phyloP scores from a whole-genome alignment of 345 rosid species.

The Eutrema heterophyllum region DNA sequence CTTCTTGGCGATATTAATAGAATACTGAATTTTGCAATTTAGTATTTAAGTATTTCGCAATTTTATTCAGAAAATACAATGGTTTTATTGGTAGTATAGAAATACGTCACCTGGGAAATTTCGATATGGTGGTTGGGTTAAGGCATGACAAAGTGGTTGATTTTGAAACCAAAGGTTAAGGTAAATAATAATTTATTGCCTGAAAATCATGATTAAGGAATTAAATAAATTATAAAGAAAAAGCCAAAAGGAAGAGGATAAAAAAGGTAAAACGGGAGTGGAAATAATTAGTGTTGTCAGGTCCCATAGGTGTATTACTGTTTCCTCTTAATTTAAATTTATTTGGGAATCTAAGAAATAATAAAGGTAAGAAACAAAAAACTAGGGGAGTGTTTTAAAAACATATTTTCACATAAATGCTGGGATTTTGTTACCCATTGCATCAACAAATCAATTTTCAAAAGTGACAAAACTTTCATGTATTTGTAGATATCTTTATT shows the following conservation, averaged over 20 bases:
- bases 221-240: constrained; percentile 19
- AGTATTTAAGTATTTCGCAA: background rate
- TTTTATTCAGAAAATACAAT: background rate
- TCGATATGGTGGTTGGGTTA: constrained; percentile 32
- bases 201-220: constrained; percentile 28
- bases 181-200: constrained; percentile 9
- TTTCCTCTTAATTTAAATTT: constrained; percentile 2
- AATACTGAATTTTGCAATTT: background rate
- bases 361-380: constrained; percentile 14
- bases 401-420: constrained; percentile 7
- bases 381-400: background rate
- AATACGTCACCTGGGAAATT: constrained; percentile 14
- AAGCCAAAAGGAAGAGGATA: constrained; percentile 17
- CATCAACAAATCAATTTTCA: background rate
- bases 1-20: background rate
- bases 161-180: constrained; percentile 17
- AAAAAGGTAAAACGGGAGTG: constrained; percentile 18
- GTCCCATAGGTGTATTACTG: constrained; percentile 31
- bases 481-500: background rate
- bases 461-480: constrained; percentile 2
- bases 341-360: constrained; percentile 23
- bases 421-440: constrained; percentile 19
- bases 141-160: constrained; percentile 31
- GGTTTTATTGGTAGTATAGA: constrained; percentile 13
- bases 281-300: constrained; percentile 27